Evolutionary conservation across 768 basidiomycete species (phyloP).

Genomic region (Tubosaeta sp.): DNA sequence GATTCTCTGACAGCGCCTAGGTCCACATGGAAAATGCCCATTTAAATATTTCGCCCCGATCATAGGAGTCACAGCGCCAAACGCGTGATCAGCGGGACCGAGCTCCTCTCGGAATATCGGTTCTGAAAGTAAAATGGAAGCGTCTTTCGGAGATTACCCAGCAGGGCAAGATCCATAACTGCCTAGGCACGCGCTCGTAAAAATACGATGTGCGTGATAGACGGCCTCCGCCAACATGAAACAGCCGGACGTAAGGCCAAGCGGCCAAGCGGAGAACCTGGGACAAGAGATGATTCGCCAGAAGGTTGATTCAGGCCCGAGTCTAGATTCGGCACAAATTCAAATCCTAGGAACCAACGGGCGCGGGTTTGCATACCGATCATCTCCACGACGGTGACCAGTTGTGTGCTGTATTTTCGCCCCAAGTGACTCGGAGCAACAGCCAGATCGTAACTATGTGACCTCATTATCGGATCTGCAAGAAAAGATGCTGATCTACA

Average conservation of each 20-base stretch:
- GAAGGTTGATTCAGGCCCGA: neutral
- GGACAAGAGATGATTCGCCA: conserved; percentile 7
- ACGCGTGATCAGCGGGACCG: neutral
- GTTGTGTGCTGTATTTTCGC: neutral
- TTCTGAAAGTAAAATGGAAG: conserved; percentile 9
- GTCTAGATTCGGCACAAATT: conserved; percentile 5
- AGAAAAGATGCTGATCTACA: conserved; percentile 2
- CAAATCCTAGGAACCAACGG: too few species aligned
- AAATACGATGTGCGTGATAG: neutral
- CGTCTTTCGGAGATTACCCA: neutral
- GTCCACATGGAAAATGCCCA: too few species aligned
- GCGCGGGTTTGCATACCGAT: conserved; percentile 1
- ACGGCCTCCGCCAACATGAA: conserved; percentile 1
- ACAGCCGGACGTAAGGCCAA: neutral
- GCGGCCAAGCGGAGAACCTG: neutral
- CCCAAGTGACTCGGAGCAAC: neutral
- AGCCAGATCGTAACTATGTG: neutral
- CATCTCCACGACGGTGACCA: conserved; percentile 14
- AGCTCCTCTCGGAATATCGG: neutral
- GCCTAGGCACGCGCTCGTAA: neutral
- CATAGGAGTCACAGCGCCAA: too few species aligned
- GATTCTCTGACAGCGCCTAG: too few species aligned
- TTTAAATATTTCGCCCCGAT: too few species aligned
- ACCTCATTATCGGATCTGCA: conserved; percentile 6
- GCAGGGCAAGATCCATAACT: neutral